Percentiles rank a stretch among this genome's conserved stretches.
These are phyloP conservation scores for Pulveroboletus sp. DNA, from an alignment of 768 basidiomycete genomes.

Conservation along the genomic window DNA sequence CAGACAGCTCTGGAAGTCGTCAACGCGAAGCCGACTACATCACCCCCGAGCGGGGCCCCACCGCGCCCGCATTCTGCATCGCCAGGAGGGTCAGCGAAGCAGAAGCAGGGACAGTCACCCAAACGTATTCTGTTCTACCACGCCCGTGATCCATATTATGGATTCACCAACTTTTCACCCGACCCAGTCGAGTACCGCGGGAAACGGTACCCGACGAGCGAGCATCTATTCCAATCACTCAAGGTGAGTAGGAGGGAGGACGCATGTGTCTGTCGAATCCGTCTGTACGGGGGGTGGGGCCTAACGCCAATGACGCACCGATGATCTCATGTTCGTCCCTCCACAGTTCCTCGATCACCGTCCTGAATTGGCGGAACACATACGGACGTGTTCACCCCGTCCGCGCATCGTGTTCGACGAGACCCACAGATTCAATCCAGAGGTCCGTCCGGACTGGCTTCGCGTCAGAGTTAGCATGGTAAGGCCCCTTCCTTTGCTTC, in stretches of 20 bases:
- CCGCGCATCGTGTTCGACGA: slow-evolving; percentile 34
- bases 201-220: slow-evolving; percentile 42
- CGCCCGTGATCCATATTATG: slow-evolving; percentile 33
- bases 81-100: slow-evolving; percentile 12
- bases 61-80: slow-evolving; percentile 24
- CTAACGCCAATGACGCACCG: slow-evolving; percentile 11
- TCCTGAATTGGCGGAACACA: slow-evolving; percentile 34
- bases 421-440: slow-evolving; percentile 34
- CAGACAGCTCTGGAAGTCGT: slow-evolving; percentile 26
- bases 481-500: slow-evolving; percentile 7
- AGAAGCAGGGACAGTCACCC: slow-evolving; percentile 13
- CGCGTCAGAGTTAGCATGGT: slow-evolving; percentile 33
- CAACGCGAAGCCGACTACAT: slow-evolving; percentile 5
- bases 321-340: slow-evolving; percentile 13
- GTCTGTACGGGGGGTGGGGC: slow-evolving; percentile 6
- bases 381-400: slow-evolving; percentile 32
- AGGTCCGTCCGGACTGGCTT: slow-evolving; percentile 36
- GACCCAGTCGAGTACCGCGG: slow-evolving; percentile 39
- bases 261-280: background rate
- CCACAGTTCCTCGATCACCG: slow-evolving; percentile 34
- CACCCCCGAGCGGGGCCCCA: slow-evolving; percentile 1
- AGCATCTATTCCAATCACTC: slow-evolving; percentile 47
- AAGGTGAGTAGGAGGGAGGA: slow-evolving; percentile 30
- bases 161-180: slow-evolving; percentile 44
- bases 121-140: slow-evolving; percentile 33